Evolutionary conservation across 2,329 filamentous ascomycete species (phyloP).

Genomic region (Lasiodiplodia sp.): DNA sequence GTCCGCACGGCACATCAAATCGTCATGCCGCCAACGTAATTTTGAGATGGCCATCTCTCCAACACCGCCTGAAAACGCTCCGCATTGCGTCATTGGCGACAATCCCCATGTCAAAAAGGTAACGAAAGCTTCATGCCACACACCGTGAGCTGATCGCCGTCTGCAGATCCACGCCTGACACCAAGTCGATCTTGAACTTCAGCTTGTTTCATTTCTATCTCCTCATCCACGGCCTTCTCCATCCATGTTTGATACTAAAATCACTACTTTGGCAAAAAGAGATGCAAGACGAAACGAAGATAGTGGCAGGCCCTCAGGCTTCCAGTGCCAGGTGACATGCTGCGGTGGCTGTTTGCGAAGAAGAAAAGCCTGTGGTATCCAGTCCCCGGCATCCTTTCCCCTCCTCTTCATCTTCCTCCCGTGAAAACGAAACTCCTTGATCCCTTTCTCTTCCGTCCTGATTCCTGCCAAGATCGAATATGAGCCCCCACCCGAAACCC

Average conservation of each 20-base stretch:
- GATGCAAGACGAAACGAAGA: constrained; percentile 22
- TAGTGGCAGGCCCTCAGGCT: constrained; percentile 8
- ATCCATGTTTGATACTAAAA: constrained; percentile 25
- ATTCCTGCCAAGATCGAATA: constrained; percentile 18
- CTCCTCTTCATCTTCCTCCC: constrained; percentile 18
- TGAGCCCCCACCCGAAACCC: neutral
- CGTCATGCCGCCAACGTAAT: too few relatives aligned
- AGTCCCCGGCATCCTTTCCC: constrained; percentile 22
- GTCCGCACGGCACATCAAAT: too few relatives aligned
- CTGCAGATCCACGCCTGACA: neutral
- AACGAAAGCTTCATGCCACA: neutral
- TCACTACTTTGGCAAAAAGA: constrained; percentile 24
- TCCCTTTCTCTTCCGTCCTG: constrained; percentile 8
- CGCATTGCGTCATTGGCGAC: neutral
- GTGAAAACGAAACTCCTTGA: constrained; percentile 19
- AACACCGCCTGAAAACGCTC: neutral
- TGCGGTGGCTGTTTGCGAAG: constrained; percentile 6
- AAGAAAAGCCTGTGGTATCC: constrained; percentile 25
- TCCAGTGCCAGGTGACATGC: constrained; percentile 16
- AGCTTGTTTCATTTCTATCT: constrained; percentile 27
- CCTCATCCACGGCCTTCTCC: neutral
- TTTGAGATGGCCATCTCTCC: neutral
- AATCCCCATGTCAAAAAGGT: neutral
- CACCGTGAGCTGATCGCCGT: neutral
- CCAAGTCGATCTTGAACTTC: constrained; percentile 10